Conservation (phyloP, 2,329 filamentous ascomycete species). For the Microcyclospora pomicola region DNA sequence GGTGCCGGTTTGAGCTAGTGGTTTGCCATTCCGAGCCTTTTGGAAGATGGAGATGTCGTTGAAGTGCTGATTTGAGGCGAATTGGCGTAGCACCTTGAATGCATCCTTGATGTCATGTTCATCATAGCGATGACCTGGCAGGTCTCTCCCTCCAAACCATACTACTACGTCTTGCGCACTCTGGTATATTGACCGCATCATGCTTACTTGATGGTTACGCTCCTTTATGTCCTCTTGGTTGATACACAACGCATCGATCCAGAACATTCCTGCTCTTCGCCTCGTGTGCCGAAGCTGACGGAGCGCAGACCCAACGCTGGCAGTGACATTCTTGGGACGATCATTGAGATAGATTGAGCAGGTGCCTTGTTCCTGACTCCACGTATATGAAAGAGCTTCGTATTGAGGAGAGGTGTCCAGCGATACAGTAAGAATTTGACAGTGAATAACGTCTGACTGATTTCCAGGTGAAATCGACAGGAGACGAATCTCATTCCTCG, state of each 20-base stretch:
- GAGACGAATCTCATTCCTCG: background rate
- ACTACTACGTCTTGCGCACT: background rate
- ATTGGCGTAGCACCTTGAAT: no score
- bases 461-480: background rate
- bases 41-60: no score
- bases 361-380: background rate
- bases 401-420: background rate
- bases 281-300: background rate
- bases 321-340: background rate
- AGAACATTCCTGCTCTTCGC: background rate
- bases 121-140: no score
- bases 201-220: background rate
- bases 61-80: no score
- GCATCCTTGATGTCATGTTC: no score
- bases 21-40: no score
- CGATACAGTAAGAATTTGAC: background rate
- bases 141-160: background rate
- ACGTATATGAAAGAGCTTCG: background rate
- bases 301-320: background rate
- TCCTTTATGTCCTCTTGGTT: slow-evolving; percentile 2
- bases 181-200: slow-evolving; percentile 1
- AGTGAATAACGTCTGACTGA: background rate
- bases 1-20: no score
- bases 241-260: slow-evolving; percentile 3
- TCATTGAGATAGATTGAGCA: background rate